Evolutionary conservation across 2,329 filamentous ascomycete genomes (phyloP).

Genomic region (Fusarium secorum): DNA sequence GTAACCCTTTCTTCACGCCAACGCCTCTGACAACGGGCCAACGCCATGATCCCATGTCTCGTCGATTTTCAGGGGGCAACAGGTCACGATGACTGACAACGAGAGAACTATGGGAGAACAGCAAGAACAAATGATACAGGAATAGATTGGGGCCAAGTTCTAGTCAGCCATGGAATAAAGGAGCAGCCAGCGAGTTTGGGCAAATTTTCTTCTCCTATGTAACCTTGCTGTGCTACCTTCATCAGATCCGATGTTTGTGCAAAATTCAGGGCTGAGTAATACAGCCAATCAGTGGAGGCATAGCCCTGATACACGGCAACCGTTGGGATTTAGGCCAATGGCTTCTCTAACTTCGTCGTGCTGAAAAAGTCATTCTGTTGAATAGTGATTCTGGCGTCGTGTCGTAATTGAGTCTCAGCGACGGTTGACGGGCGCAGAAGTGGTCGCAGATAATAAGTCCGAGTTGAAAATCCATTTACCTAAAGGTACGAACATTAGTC

Average conservation of each 20-base stretch:
- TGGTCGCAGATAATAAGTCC: slow-evolving; percentile 34
- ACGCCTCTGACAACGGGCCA: slow-evolving; percentile 31
- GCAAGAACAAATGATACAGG: slow-evolving; percentile 16
- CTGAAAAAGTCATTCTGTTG: background rate
- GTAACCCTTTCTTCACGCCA: slow-evolving; percentile 31
- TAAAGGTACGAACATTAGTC: slow-evolving; percentile 43
- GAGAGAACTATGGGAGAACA: slow-evolving; percentile 16
- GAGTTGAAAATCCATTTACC: slow-evolving; percentile 58
- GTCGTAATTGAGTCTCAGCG: slow-evolving; percentile 17
- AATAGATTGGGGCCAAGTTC: background rate
- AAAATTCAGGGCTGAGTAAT: background rate
- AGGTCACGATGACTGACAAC: slow-evolving; percentile 13
- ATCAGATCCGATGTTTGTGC: slow-evolving; percentile 2
- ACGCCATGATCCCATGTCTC: slow-evolving; percentile 31
- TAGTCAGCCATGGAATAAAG: background rate
- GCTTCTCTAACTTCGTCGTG: background rate
- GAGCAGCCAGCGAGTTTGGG: background rate
- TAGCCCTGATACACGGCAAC: background rate
- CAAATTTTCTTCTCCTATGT: slow-evolving; percentile 1
- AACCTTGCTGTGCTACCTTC: slow-evolving; percentile 12
- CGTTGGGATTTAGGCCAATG: background rate
- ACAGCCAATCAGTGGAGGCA: slow-evolving; percentile 1
- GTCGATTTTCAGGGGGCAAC: slow-evolving; percentile 18
- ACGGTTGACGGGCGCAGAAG: slow-evolving; percentile 35
- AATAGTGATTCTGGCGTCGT: background rate